Conservation (phyloP, 495 filamentous ascomycete genomes). For the Penicillium canariense region DNA sequence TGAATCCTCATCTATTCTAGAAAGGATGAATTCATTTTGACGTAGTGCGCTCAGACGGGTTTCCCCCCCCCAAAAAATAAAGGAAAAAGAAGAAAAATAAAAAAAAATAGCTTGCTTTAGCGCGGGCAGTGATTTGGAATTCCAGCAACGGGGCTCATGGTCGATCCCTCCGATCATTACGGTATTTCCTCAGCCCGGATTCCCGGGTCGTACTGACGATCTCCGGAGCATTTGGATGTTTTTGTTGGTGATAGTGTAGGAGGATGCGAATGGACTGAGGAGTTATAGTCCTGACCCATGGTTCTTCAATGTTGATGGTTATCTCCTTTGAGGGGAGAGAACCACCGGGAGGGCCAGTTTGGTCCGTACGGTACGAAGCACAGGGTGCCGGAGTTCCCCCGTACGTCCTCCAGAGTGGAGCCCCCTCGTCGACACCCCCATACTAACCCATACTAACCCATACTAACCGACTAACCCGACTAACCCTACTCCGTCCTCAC, state of each 20-base stretch:
- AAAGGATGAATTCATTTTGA: not conserved
- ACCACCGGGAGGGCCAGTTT: not conserved
- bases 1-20: not conserved
- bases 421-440: too few relatives aligned
- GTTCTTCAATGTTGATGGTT: conserved; percentile 12
- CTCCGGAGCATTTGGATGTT: conserved; percentile 22
- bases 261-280: not conserved
- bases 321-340: conserved; percentile 1
- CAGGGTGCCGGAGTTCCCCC: too few relatives aligned
- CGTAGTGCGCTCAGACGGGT: not conserved
- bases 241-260: too few relatives aligned
- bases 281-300: not conserved
- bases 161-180: conserved; percentile 35
- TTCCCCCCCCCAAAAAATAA: too few relatives aligned
- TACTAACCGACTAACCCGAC: too few relatives aligned
- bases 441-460: too few relatives aligned
- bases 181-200: conserved; percentile 29
- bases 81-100: not conserved
- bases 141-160: conserved; percentile 32
- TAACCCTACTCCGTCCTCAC: too few relatives aligned
- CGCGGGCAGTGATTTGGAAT: conserved; percentile 33
- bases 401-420: too few relatives aligned
- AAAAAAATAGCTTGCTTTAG: conserved; percentile 17
- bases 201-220: conserved; percentile 32
- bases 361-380: not conserved